A percentile compares a stretch with the other conserved stretches of the same genome.
Evolutionary conservation across 768 basidiomycete genomes (phyloP).

Genomic region (Boletus fagicola): DNA sequence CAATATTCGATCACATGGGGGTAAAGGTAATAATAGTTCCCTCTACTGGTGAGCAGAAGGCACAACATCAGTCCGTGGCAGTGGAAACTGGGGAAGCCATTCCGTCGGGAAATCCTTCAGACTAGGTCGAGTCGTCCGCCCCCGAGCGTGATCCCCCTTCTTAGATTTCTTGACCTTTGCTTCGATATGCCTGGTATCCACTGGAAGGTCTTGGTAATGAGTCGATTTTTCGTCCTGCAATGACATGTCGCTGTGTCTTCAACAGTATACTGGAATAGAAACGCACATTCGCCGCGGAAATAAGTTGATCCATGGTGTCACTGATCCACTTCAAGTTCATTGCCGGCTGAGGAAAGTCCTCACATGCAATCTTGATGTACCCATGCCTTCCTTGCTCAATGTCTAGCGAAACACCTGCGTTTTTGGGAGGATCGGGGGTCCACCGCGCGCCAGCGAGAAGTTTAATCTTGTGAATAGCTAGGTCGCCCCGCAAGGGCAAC

Average conservation of each 20-base stretch:
- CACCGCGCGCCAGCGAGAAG: constrained; percentile 88
- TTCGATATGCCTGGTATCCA: constrained; percentile 80
- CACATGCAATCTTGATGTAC: constrained; percentile 88
- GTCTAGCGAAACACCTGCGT: constrained; percentile 54
- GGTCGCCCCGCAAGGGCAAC: constrained; percentile 62
- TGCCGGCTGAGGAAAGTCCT: constrained; percentile 74
- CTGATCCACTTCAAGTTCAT: constrained; percentile 97
- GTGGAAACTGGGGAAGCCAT: constrained; percentile 59
- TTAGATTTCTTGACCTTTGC: constrained; percentile 71
- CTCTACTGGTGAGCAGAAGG: constrained; percentile 12
- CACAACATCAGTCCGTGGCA: constrained; percentile 1
- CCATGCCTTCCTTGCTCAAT: constrained; percentile 59
- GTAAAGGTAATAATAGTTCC: constrained; percentile 4
- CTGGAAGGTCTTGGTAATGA: constrained; percentile 60
- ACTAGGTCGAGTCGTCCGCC: constrained; percentile 57
- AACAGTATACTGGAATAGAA: constrained; percentile 1
- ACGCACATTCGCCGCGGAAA: constrained; percentile 85
- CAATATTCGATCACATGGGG: not conserved
- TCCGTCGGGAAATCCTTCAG: constrained; percentile 80
- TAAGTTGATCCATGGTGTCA: constrained; percentile 75
- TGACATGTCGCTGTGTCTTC: constrained; percentile 14
- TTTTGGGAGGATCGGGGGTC: constrained; percentile 69
- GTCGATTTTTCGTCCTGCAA: constrained; percentile 36
- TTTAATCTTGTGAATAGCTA: constrained; percentile 79
- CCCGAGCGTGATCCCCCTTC: constrained; percentile 65